Conservation (phyloP, 2,329 filamentous ascomycete species). For the Blastomyces gilchristii region DNA sequence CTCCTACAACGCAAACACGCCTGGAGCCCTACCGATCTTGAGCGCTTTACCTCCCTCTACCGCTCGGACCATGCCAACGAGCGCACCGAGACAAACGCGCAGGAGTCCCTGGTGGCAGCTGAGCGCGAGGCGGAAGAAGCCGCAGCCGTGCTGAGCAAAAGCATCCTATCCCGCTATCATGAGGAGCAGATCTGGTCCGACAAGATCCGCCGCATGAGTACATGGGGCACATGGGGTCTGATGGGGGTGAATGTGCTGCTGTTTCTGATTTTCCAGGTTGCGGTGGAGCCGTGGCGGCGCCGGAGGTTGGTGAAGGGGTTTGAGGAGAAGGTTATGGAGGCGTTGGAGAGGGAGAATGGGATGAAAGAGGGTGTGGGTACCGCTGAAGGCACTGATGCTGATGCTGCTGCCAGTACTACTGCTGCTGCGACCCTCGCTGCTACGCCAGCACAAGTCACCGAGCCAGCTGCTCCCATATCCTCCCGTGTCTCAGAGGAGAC, state of each 20-base stretch:
- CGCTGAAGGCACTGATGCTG: slow-evolving; percentile 13
- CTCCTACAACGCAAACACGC: slow-evolving; percentile 87
- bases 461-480: not conserved
- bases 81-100: slow-evolving; percentile 63
- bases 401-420: too few species aligned
- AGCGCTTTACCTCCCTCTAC: slow-evolving; percentile 89
- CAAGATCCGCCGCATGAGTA: slow-evolving; percentile 89
- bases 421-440: not conserved
- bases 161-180: slow-evolving; percentile 85
- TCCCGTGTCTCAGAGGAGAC: not conserved
- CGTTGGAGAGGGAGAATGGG: slow-evolving; percentile 54
- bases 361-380: slow-evolving; percentile 10
- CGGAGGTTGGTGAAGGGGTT: slow-evolving; percentile 70
- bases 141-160: slow-evolving; percentile 62
- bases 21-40: slow-evolving; percentile 78
- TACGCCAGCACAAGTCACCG: slow-evolving; percentile 3
- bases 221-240: slow-evolving; percentile 95
- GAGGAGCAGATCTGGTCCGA: slow-evolving; percentile 99
- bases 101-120: slow-evolving; percentile 60
- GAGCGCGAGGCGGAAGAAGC: slow-evolving; percentile 74
- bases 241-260: slow-evolving; percentile 95
- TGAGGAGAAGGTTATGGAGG: slow-evolving; percentile 62
- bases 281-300: slow-evolving; percentile 87
- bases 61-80: slow-evolving; percentile 89
- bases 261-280: slow-evolving; percentile 74